Percentiles rank a stretch among this genome's conserved stretches.
Evolutionary conservation across 257 asterid species (phyloP).

Genomic region (Rehmannia glutinosa): DNA sequence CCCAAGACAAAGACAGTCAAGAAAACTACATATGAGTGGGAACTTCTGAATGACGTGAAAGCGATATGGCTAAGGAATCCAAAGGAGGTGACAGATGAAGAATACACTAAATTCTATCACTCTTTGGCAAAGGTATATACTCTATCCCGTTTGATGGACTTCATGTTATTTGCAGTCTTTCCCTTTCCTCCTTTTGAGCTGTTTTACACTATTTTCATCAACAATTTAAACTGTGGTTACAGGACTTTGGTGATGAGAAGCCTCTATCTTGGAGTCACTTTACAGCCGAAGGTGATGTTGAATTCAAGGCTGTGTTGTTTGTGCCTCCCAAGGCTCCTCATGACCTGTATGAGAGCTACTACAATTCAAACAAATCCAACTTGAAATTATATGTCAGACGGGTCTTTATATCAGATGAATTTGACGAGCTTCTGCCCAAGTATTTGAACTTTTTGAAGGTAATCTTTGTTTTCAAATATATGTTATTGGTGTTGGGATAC

Average conservation of each 20-base stretch:
- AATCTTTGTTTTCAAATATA: constrained; percentile 16
- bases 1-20: constrained; percentile 73
- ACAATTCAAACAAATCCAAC: constrained; percentile 77
- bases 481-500: not conserved
- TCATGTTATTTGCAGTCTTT: not conserved
- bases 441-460: constrained; percentile 88
- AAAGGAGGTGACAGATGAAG: constrained; percentile 91
- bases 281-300: constrained; percentile 95
- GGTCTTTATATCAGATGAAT: constrained; percentile 91
- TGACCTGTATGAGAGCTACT: constrained; percentile 90
- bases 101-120: constrained; percentile 75
- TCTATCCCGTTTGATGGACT: not conserved
- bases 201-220: not conserved
- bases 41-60: constrained; percentile 82
- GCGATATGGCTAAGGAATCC: constrained; percentile 93
- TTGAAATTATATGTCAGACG: constrained; percentile 77
- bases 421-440: constrained; percentile 90
- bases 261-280: constrained; percentile 93
- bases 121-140: constrained; percentile 69
- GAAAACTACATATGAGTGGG: constrained; percentile 85
- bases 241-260: constrained; percentile 86
- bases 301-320: constrained; percentile 81
- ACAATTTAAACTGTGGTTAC: constrained; percentile 13
- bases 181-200: not conserved
- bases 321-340: constrained; percentile 96